Percentiles rank a stretch among this genome's conserved stretches.
phyloP scores from a whole-genome alignment of 1,139 yeast genomes.

The Suhomyces bribrorum region DNA sequence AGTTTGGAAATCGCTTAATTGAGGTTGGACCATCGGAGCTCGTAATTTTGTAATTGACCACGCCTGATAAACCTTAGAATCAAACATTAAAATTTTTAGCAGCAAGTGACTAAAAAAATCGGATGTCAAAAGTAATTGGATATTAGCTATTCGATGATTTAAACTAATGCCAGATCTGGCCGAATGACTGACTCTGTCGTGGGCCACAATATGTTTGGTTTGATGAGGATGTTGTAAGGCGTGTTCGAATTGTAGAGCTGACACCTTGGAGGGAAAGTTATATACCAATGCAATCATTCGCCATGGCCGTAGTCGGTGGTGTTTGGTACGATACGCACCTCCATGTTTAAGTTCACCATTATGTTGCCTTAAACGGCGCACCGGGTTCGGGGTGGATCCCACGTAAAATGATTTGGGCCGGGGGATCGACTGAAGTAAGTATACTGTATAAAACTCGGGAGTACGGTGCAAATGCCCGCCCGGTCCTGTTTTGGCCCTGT shows the following conservation, averaged over 20 bases:
- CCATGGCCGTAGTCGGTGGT: constrained; percentile 69
- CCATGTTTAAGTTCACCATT: constrained; percentile 65
- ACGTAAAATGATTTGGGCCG: constrained; percentile 62
- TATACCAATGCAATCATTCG: constrained; percentile 59
- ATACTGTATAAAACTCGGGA: constrained; percentile 62
- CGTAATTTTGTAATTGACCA: constrained; percentile 37
- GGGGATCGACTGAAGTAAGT: constrained; percentile 59
- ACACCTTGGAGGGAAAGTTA: constrained; percentile 70
- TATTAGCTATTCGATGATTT: constrained; percentile 53
- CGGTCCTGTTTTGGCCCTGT: too few relatives aligned
- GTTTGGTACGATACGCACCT: constrained; percentile 68
- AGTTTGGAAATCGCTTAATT: neutral
- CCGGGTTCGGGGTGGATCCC: constrained; percentile 79
- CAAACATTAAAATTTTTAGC: constrained; percentile 37
- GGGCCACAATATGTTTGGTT: constrained; percentile 57
- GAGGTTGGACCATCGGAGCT: neutral
- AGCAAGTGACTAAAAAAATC: constrained; percentile 40
- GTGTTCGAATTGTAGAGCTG: constrained; percentile 74
- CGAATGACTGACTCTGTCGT: constrained; percentile 26
- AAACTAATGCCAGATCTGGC: constrained; percentile 39
- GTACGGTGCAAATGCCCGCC: constrained; percentile 14
- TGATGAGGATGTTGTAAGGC: constrained; percentile 76
- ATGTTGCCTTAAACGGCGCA: constrained; percentile 69
- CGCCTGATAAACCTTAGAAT: constrained; percentile 15
- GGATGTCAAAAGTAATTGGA: constrained; percentile 46